Evolutionary conservation across 768 basidiomycete genomes (phyloP), one percentile per base, ranked within the genome.

Genomic region (Mycena kentingensis): DNA sequence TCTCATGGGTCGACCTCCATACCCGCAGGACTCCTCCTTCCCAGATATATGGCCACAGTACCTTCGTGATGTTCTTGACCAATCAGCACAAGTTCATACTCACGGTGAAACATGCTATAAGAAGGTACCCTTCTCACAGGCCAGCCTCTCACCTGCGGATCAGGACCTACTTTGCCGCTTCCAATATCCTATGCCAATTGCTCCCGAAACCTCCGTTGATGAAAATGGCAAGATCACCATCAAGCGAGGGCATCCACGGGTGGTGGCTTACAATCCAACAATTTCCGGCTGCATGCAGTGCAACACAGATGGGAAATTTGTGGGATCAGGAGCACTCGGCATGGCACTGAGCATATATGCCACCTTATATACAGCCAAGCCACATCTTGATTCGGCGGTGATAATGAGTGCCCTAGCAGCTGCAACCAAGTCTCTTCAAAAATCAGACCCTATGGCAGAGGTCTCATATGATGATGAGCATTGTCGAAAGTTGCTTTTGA

Each of bases 351-450:
- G 22, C 35, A 51, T 55, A 11, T 58, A 58, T 21, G 31, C 51
- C 29, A 36, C 49, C 1, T 12, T 18, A 7, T 58, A 58, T 34
- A 44, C 57, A 8, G 57, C 49, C 3, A 58, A 54, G 36, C 35
- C 52, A 2, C 7, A 21, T 7, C 24, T 58, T 16, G 48, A 50
- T 27, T 58, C 57, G 2, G 51, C 59, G 2, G 28, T 54, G 2
- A 46, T 60, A 5, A 51, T 54, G 42, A 60, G 47, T 32, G 59
- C 59, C 4, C 45, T 60, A 19, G 39, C 53, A n/a, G 57, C 53
- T 1, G 52, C 52, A 6, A 49, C 32, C 1, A 49, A 49, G 29
- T 16, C 46, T n/a, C 22, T 54, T 1, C 6, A 25, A 11, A 10
- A 22, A 5, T 12, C 41, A 8, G 41, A 42, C 8, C 10, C 41